Conservation (phyloP, 306 rosid species). For the Arachis stenosperma region DNA sequence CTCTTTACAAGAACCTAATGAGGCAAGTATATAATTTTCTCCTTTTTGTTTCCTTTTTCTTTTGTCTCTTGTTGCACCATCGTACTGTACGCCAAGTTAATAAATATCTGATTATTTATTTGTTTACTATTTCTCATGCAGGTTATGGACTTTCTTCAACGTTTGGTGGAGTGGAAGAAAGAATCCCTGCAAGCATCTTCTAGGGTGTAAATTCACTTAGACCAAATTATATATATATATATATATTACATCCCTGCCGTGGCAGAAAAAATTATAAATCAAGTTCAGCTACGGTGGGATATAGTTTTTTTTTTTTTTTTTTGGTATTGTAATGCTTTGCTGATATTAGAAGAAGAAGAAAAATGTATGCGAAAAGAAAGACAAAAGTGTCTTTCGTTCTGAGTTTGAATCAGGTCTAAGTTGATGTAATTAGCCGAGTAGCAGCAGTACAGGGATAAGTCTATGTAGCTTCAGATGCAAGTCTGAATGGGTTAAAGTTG, state of each 20-base stretch:
- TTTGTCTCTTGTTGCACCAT: not conserved
- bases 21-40: constrained; percentile 59
- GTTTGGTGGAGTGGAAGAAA: constrained; percentile 70
- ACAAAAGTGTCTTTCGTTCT: constrained; percentile 56
- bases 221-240: not conserved
- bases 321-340: constrained; percentile 19
- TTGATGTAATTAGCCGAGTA: constrained; percentile 49
- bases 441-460: constrained; percentile 25
- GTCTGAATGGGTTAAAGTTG: constrained; percentile 32
- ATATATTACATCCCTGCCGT: constrained; percentile 39
- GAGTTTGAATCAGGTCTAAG: constrained; percentile 36
- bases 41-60: no score
- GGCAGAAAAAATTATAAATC: constrained; percentile 30
- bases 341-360: constrained; percentile 41
- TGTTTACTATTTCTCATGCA: constrained; percentile 30
- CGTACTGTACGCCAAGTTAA: not conserved
- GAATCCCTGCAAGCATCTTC: constrained; percentile 46
- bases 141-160: constrained; percentile 82
- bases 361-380: constrained; percentile 43
- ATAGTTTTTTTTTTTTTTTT: constrained; percentile 17
- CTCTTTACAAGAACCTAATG: constrained; percentile 85
- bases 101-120: not conserved
- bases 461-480: constrained; percentile 42
- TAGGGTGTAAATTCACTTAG: constrained; percentile 45
- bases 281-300: constrained; percentile 45